These are phyloP conservation scores for Linum tenue DNA, from an alignment of 345 rosid species.

Conservation along the genomic window DNA sequence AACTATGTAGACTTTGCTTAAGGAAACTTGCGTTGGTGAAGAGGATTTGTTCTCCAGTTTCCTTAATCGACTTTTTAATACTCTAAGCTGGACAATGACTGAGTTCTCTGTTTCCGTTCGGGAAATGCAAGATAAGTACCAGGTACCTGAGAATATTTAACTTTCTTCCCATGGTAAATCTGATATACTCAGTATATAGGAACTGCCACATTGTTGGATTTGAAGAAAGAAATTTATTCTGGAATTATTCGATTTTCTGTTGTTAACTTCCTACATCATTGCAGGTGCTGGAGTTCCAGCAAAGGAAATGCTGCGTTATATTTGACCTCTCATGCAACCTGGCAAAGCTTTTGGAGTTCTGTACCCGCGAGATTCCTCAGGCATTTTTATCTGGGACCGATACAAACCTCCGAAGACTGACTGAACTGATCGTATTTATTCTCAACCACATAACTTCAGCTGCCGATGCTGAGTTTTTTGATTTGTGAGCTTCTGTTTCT, in stretches of 20 bases:
- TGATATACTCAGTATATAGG: not conserved
- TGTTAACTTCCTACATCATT: not conserved
- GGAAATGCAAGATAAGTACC: conserved; percentile 93
- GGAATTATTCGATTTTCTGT: not conserved
- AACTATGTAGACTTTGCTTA: conserved; percentile 50
- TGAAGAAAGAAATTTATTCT: not conserved
- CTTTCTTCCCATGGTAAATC: not conserved
- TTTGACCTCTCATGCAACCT: conserved; percentile 95
- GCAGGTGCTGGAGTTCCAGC: conserved; percentile 80
- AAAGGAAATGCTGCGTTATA: conserved; percentile 76
- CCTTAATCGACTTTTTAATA: conserved; percentile 87
- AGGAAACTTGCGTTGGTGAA: conserved; percentile 66
- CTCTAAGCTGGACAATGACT: conserved; percentile 95
- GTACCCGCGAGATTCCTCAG: conserved; percentile 69
- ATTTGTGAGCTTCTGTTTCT: conserved; percentile 47
- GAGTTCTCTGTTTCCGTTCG: conserved; percentile 91
- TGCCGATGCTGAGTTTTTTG: conserved; percentile 81
- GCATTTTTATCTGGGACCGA: conserved; percentile 72
- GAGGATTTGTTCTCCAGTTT: conserved; percentile 71
- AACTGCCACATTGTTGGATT: not conserved
- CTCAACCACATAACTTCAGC: conserved; percentile 75
- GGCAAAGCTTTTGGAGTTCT: conserved; percentile 85
- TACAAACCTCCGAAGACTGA: conserved; percentile 83
- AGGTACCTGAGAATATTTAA: conserved; percentile 28
- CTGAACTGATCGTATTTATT: conserved; percentile 75